Conservation (phyloP, 331 rosid genomes). For the Phaseolus coccineus region DNA sequence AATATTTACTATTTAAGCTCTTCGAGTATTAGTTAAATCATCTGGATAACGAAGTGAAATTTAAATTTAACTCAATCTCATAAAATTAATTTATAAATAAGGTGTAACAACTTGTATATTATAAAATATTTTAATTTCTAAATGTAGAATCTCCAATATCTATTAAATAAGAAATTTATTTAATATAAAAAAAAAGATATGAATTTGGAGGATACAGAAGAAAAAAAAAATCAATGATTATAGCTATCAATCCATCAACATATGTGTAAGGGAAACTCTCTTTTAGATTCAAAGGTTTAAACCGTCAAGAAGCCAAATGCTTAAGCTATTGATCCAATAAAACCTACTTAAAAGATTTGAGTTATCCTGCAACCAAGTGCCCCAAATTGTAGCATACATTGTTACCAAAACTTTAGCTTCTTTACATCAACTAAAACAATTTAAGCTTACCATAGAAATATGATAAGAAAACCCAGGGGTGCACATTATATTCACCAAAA, state of each 20-base stretch:
- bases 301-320: neutral
- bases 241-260: neutral
- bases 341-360: neutral
- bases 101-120: no score
- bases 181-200: neutral
- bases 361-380: neutral
- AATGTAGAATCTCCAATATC: constrained; percentile 38
- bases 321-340: neutral
- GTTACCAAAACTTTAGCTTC: neutral
- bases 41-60: constrained; percentile 78
- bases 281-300: neutral
- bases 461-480: neutral
- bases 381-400: constrained; percentile 7
- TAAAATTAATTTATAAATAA: no score
- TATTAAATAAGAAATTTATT: neutral
- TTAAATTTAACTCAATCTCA: no score
- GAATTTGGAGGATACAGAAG: constrained; percentile 4
- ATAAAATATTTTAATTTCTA: constrained; percentile 63
- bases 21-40: constrained; percentile 94
- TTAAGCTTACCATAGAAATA: neutral
- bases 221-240: neutral
- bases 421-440: neutral
- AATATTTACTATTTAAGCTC: constrained; percentile 80
- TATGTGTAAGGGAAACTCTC: neutral
- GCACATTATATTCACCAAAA: neutral